These are phyloP conservation scores for Paulownia fortunei DNA, from an alignment of 257 asterid species.

Conservation along the genomic window DNA sequence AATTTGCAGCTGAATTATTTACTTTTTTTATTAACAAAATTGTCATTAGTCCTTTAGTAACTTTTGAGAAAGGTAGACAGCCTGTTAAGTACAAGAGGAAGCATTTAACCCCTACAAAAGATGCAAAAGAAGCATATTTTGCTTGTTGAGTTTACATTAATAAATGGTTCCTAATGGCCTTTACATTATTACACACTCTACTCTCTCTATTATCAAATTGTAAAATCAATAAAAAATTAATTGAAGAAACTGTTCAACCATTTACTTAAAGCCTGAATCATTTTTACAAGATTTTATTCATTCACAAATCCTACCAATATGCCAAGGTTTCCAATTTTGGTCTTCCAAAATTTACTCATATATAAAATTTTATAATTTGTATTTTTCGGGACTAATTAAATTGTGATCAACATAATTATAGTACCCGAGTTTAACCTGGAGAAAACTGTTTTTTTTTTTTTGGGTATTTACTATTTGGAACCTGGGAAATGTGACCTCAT, in stretches of 20 bases:
- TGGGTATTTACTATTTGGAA: neutral
- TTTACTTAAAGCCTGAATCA: too few relatives aligned
- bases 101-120: slow-evolving; percentile 31
- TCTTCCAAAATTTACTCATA: too few relatives aligned
- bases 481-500: neutral
- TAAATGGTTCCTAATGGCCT: slow-evolving; percentile 16
- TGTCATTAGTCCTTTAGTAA: slow-evolving; percentile 37
- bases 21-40: slow-evolving; percentile 5
- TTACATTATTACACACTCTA: too few relatives aligned
- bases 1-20: slow-evolving; percentile 33
- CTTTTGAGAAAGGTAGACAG: slow-evolving; percentile 43
- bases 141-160: slow-evolving; percentile 4
- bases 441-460: too few relatives aligned
- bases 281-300: neutral
- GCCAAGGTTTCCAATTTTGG: too few relatives aligned
- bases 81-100: slow-evolving; percentile 25
- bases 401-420: neutral
- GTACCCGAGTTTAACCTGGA: neutral
- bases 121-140: slow-evolving; percentile 19
- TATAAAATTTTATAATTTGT: neutral
- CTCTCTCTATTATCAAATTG: neutral
- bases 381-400: neutral
- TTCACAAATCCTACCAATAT: neutral
- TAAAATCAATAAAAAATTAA: too few relatives aligned
- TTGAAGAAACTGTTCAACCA: too few relatives aligned